Evolutionary conservation across 345 rosid species (phyloP), one percentile per base, ranked within the genome.

Genomic region (Laguncularia racemosa): DNA sequence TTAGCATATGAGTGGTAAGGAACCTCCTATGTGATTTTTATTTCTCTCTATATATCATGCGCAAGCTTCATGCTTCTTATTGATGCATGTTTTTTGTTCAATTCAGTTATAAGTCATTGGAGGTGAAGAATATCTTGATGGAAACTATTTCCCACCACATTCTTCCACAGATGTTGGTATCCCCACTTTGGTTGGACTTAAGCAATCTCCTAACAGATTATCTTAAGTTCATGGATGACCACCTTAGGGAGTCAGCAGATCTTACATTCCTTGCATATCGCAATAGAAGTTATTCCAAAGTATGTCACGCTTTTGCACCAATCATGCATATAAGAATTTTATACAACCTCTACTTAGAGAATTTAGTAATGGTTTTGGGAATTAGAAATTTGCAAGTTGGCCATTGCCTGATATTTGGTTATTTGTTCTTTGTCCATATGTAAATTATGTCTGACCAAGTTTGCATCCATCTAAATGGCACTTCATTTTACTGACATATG

Each of bases 221-320:
- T 60, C 88, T 89, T 59, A 83, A 78, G 78, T 93, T 89, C 78
- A 89, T 89, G 97, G 99, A 93, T 84, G 99, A 93, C 56, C 92
- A 93, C 78, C 82, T 87, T 50, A 78, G 88, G 72, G 99, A 93
- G 77, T 93, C 96, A 16, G 95, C 97, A 61, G 99, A 93, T 74
- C 97, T 93, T 56, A 89, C 99, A 18, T 89, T 79, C 76, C 96
- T 93, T 56, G 97, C 97, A 14, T 93, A 93, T 72, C 96, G 97
- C 62, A 96, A 93, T 57, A 79, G 97, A 81, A 93, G 87, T 76
- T 93, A 89, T 77, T 85, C 97, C 52, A 93, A 93, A 70, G 99
- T 87, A 82, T 69, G 82, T 51, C 46, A 48, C 46, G 40, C 66
- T 6, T 46, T 46, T 64, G 28, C 16, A 49, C 48, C 48, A 21